A percentile compares a stretch with the other conserved stretches of the same genome.
Evolutionary conservation across 495 filamentous ascomycete species (phyloP).

Genomic region (Parathielavia appendiculata): DNA sequence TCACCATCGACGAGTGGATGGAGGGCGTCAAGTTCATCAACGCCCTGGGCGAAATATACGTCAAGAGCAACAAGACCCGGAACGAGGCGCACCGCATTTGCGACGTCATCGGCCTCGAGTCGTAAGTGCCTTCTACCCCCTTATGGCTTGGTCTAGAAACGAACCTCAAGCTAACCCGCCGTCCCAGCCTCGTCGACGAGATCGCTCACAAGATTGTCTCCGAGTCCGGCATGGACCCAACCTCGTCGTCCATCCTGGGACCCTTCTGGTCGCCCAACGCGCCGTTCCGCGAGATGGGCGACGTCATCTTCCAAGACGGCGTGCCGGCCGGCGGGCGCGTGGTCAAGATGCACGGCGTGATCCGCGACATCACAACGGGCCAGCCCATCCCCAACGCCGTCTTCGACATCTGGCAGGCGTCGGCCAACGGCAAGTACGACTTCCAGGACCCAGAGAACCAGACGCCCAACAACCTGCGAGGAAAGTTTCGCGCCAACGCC

Average conservation of each 20-base stretch:
- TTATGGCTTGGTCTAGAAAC: not conserved
- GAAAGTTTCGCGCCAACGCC: constrained; percentile 74
- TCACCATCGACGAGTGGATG: constrained; percentile 78
- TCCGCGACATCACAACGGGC: constrained; percentile 67
- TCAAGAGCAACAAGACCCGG: constrained; percentile 56
- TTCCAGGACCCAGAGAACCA: constrained; percentile 79
- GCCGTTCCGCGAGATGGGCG: constrained; percentile 67
- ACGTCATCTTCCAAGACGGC: constrained; percentile 63
- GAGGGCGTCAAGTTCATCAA: constrained; percentile 60
- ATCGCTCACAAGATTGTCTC: constrained; percentile 77
- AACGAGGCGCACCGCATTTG: constrained; percentile 71
- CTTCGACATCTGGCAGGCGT: constrained; percentile 84
- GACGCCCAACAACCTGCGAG: constrained; percentile 73
- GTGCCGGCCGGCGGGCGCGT: constrained; percentile 57
- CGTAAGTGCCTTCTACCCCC: constrained; percentile 44
- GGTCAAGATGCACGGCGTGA: constrained; percentile 68
- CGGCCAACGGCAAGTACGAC: constrained; percentile 80
- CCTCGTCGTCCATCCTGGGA: constrained; percentile 77
- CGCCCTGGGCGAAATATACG: constrained; percentile 48
- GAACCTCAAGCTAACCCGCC: not conserved
- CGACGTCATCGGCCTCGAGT: constrained; percentile 78
- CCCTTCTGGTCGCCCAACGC: constrained; percentile 86
- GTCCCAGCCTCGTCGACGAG: constrained; percentile 67
- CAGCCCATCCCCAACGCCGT: constrained; percentile 64
- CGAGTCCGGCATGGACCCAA: constrained; percentile 64